phyloP scores from a whole-genome alignment of 177 flowering plant genomes.

The Vitis hybrid region DNA sequence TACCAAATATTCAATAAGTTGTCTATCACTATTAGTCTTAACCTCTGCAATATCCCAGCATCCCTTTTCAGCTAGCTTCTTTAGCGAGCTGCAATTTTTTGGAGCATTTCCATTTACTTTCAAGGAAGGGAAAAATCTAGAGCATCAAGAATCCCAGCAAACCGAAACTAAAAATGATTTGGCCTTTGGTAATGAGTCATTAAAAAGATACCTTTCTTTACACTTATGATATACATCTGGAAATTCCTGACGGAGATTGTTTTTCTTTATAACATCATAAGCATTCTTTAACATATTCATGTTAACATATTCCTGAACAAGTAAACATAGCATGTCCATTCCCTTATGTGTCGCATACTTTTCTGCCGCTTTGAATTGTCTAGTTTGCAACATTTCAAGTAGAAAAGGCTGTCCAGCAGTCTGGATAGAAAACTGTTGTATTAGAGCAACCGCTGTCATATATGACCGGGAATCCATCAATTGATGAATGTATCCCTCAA shows the following conservation, averaged over 20 bases:
- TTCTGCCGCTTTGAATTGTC: constrained; percentile 77
- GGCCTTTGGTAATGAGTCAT: not conserved
- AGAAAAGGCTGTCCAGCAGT: constrained; percentile 65
- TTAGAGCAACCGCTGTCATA: constrained; percentile 62
- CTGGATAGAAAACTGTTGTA: constrained; percentile 73
- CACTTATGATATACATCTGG: constrained; percentile 61
- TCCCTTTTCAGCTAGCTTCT: constrained; percentile 88
- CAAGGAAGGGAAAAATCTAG: not conserved
- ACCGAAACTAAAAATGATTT: not conserved
- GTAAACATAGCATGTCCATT: constrained; percentile 63
- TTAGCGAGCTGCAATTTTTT: constrained; percentile 58
- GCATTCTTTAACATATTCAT: constrained; percentile 65
- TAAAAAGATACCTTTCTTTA: constrained; percentile 65
- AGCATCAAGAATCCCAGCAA: too few relatives aligned
- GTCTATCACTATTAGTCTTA: constrained; percentile 51
- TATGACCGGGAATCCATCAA: constrained; percentile 67
- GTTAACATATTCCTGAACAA: constrained; percentile 63
- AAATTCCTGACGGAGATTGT: constrained; percentile 67
- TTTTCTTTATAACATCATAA: constrained; percentile 65
- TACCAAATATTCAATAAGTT: constrained; percentile 82
- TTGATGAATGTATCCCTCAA: constrained; percentile 54
- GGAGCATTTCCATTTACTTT: constrained; percentile 3
- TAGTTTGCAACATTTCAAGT: constrained; percentile 49
- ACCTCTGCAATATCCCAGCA: constrained; percentile 92
- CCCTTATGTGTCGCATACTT: constrained; percentile 95